Percentiles rank a stretch among this genome's conserved stretches.
Evolutionary conservation across 2,329 filamentous ascomycete genomes (phyloP).

Genomic region (Hymenoscyphus fraxineus): DNA sequence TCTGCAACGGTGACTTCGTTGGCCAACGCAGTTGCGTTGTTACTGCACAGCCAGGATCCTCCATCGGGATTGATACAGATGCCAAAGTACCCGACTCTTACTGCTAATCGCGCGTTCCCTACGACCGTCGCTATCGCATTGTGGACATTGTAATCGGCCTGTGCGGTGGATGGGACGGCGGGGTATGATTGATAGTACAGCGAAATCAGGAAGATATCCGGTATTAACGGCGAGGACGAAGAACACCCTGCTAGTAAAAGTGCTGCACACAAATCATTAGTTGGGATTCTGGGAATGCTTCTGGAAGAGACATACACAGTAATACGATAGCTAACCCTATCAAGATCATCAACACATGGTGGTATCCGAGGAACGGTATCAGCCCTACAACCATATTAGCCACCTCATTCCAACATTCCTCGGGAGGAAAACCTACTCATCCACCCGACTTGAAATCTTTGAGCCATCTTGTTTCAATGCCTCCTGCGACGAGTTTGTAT

Average conservation of each 20-base stretch:
- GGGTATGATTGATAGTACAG: constrained; percentile 86
- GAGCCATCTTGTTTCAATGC: constrained; percentile 25
- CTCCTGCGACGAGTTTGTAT: constrained; percentile 21
- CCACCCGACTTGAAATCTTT: constrained; percentile 32
- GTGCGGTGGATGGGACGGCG: constrained; percentile 75
- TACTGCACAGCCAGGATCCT: constrained; percentile 89
- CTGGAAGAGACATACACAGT: constrained; percentile 64
- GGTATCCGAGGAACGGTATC: constrained; percentile 67
- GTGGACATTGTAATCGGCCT: constrained; percentile 86
- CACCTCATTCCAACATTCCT: constrained; percentile 3
- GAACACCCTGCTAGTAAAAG: constrained; percentile 92
- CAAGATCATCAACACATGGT: constrained; percentile 94
- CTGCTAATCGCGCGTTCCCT: constrained; percentile 76
- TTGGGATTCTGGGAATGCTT: constrained; percentile 8
- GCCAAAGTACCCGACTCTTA: constrained; percentile 94
- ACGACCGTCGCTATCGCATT: constrained; percentile 88
- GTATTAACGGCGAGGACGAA: constrained; percentile 91
- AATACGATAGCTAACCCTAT: constrained; percentile 92
- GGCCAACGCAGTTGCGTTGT: constrained; percentile 91
- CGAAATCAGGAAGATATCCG: constrained; percentile 95
- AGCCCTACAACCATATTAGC: constrained; percentile 41
- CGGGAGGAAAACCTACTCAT: constrained; percentile 30
- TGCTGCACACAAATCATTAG: constrained; percentile 49
- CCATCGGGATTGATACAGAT: constrained; percentile 93
- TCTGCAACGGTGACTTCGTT: constrained; percentile 86